Evolutionary conservation across 306 rosid genomes (phyloP), one percentile per base, ranked within the genome.

Genomic region (Acacia melanoxylon): DNA sequence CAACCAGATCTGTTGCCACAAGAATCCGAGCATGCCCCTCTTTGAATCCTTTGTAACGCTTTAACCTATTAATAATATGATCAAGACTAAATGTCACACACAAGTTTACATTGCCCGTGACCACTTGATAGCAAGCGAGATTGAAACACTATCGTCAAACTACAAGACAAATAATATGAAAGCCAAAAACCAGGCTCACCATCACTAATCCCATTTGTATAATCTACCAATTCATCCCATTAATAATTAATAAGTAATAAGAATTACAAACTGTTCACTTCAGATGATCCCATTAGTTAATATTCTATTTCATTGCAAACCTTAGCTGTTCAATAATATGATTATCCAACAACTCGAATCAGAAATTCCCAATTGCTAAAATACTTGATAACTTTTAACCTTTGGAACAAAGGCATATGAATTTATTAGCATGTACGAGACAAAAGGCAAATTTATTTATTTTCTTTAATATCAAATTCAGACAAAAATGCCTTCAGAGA

Each of bases 1-100:
- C 96, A 25, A 91, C 96, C 89, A 91, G 86, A 85, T 91, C 96
- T 8, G 96, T 91, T 17, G 96, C 96, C 27, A 89, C 96, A 2
- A 91, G 92, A 88, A 91, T 91, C 90, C 96, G 83, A 48, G 91
- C 87, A 78, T 90, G 93, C 65, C 96, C 96, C 71, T 91, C 96
- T 87, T 91, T 91, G 68, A 91, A 91, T 56, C 96, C 96, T 62
- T 88, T 91, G 81, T 91, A 91, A 22, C 96, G 96, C 62, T 87
- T 90, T 85, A 91, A 84, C 90, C 96, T 91, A 70, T 56, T 67
- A 62, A 51, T 22, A 8, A 14, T 27, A 37, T 20, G 19, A 78
- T 41, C n/a, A 62, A 24, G 73, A 77, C 31, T 46, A 12, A 40
- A 22, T 66, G 67, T 52, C 63, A 78, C 22, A 33, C 24, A 3